Percentiles rank a stretch among this genome's conserved stretches.
Conservation (phyloP, 1,284 basidiomycete species). For the Caloboletus firmus region DNA sequence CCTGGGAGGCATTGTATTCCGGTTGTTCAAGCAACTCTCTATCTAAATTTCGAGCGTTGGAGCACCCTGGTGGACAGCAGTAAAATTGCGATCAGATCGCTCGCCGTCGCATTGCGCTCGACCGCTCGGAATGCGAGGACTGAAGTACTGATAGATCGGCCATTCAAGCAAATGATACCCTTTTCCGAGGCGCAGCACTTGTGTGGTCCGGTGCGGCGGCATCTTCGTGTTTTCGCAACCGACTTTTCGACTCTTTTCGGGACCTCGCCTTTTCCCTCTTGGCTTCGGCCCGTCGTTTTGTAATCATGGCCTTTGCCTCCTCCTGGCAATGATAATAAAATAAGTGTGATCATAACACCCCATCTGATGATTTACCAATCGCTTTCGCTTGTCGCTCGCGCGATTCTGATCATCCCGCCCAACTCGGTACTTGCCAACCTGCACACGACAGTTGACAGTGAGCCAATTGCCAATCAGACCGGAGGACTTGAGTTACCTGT, state of each 20-base stretch:
- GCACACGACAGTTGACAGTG: slow-evolving; percentile 13
- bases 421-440: slow-evolving; percentile 24
- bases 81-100: slow-evolving; percentile 29
- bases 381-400: slow-evolving; percentile 17
- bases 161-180: slow-evolving; percentile 34
- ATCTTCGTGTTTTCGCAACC: slow-evolving; percentile 13
- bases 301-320: slow-evolving; percentile 28
- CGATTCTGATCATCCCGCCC: slow-evolving; percentile 16
- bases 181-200: slow-evolving; percentile 31
- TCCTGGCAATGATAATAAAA: slow-evolving; percentile 27
- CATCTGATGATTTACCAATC: slow-evolving; percentile 36
- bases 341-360: slow-evolving; percentile 10
- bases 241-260: slow-evolving; percentile 20
- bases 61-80: slow-evolving; percentile 7
- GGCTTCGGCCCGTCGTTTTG: slow-evolving; percentile 25
- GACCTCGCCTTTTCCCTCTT: slow-evolving; percentile 35
- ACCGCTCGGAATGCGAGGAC: slow-evolving; percentile 24
- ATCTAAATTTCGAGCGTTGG: slow-evolving; percentile 8
- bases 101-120: slow-evolving; percentile 15
- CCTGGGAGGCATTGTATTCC: slow-evolving; percentile 9
- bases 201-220: slow-evolving; percentile 9
- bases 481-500: slow-evolving; percentile 30
- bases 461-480: slow-evolving; percentile 19
- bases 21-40: slow-evolving; percentile 18
- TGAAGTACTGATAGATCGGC: slow-evolving; percentile 16